Evolutionary conservation across 2,329 filamentous ascomycete genomes (phyloP).

Genomic region (Madurella mycetomatis): DNA sequence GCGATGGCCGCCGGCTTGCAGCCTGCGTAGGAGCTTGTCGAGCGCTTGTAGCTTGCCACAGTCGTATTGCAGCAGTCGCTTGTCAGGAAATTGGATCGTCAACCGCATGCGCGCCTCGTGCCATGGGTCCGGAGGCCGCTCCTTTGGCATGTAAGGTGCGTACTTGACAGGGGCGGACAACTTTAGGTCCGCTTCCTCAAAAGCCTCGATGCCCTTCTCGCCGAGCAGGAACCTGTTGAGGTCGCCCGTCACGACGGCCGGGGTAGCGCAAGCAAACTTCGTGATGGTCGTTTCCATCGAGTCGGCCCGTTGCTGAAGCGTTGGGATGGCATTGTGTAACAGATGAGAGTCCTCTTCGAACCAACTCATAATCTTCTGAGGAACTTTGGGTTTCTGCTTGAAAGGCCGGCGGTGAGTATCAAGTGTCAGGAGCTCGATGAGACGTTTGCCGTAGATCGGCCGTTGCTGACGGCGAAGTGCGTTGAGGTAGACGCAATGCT

Average conservation of each 20-base stretch:
- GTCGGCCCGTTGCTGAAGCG: slow-evolving; percentile 66
- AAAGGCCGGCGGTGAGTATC: slow-evolving; percentile 55
- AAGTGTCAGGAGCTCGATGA: slow-evolving; percentile 71
- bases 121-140: slow-evolving; percentile 69
- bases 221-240: slow-evolving; percentile 66
- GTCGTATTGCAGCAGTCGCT: slow-evolving; percentile 92
- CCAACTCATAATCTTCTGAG: slow-evolving; percentile 66
- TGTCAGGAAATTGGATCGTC: slow-evolving; percentile 95
- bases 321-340: slow-evolving; percentile 66
- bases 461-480: slow-evolving; percentile 72
- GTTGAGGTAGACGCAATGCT: slow-evolving; percentile 76
- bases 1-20: slow-evolving; percentile 86
- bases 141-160: slow-evolving; percentile 54
- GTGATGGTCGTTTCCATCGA: slow-evolving; percentile 70
- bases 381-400: slow-evolving; percentile 56
- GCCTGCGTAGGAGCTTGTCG: slow-evolving; percentile 75
- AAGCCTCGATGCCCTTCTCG: slow-evolving; percentile 50
- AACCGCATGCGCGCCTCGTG: slow-evolving; percentile 89
- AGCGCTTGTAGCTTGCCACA: slow-evolving; percentile 93
- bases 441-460: slow-evolving; percentile 73
- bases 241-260: slow-evolving; percentile 78
- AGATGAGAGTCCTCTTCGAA: slow-evolving; percentile 64
- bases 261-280: slow-evolving; percentile 90
- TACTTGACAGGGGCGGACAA: slow-evolving; percentile 53
- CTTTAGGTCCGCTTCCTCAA: slow-evolving; percentile 54